These are phyloP conservation scores for Leptomonas pyrrhocoris DNA, from an alignment of 208 protist species.

Conservation along the genomic window DNA sequence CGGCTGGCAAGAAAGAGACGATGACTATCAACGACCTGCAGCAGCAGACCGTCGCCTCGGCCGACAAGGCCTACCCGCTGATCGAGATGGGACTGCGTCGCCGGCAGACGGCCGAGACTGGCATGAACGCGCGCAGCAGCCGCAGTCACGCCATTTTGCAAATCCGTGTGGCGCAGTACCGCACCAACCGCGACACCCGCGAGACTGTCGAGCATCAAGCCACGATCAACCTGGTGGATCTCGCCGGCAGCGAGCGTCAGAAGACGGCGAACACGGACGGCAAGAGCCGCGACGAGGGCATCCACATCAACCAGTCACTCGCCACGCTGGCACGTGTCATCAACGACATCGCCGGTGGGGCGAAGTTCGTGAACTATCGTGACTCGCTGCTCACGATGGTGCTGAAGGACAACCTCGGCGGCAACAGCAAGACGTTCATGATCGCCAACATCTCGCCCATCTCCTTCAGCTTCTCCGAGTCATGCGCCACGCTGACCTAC, in stretches of 20 bases:
- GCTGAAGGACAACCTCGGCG: constrained; percentile 86
- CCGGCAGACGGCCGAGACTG: constrained; percentile 88
- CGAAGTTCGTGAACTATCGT: constrained; percentile 91
- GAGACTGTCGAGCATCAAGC: constrained; percentile 72
- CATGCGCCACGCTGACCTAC: constrained; percentile 73
- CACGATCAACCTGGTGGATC: constrained; percentile 92
- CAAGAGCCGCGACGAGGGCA: constrained; percentile 80
- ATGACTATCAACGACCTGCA: constrained; percentile 72
- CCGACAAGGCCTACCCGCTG: constrained; percentile 63
- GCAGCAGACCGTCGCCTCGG: constrained; percentile 50
- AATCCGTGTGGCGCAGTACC: constrained; percentile 62
- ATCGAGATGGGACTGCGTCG: constrained; percentile 84
- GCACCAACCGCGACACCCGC: constrained; percentile 55
- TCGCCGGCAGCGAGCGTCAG: constrained; percentile 92
- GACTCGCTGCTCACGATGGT: constrained; percentile 94
- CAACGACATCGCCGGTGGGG: constrained; percentile 71
- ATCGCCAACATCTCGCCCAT: constrained; percentile 90
- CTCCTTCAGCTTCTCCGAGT: constrained; percentile 72
- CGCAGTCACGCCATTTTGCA: constrained; percentile 96
- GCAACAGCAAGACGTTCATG: constrained; percentile 94
- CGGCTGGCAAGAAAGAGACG: constrained; percentile 54
- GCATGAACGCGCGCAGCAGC: constrained; percentile 93
- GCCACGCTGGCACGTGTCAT: constrained; percentile 88
- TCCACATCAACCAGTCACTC: constrained; percentile 89
- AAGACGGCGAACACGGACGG: constrained; percentile 76